Evolutionary conservation across 495 filamentous ascomycete species (phyloP), one percentile per base, ranked within the genome.

Genomic region (Podospora pseudopauciseta): DNA sequence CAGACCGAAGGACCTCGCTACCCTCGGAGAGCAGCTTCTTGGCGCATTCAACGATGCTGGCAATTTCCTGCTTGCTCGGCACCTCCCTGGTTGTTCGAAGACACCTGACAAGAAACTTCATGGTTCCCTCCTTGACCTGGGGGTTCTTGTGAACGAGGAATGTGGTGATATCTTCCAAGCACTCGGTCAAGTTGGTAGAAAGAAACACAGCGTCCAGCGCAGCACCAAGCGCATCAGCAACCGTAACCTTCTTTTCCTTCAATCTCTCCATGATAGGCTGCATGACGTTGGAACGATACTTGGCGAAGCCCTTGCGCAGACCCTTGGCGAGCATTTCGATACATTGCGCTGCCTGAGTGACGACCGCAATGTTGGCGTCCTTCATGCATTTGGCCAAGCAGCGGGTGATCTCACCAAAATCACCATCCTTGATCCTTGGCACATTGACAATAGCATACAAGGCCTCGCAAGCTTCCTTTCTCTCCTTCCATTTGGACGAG

Each of bases 401-500:
- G 58, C 89, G 86, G 57, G 91, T 86, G 73, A 97, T 88, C 69
- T 98, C 93, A 77, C 89, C 86, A 70, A 91, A 99, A 55, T 89
- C 90, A 3, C 87, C 93, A 67, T 98, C 95, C 78, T 96, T 94
- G 76, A 99, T 97, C 65, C 90, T 87, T 26, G 95, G 94, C 19
- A 95, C 89, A 74, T 98, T 97, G 65, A 96, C 79, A 9, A 86
- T 83, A 15, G 83, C 83, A 73, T 90, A 89, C 3, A 97, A 80
- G 6, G 88, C 94, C 67, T 99, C 96, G 30, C 97, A 80, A 0
- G 92, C 91, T 61, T 99, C 96, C 80, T 98, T 98, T 67, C 96
- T 87, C 72, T 99, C 96, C 76, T 98, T 98, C 96, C 96, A 99
- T 73, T 98, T 99, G 15, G 93, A 87, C 49, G 93, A 97, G 2